Evolutionary conservation across 441 rosid genomes (phyloP).

Genomic region (Jatropha podagrica): DNA sequence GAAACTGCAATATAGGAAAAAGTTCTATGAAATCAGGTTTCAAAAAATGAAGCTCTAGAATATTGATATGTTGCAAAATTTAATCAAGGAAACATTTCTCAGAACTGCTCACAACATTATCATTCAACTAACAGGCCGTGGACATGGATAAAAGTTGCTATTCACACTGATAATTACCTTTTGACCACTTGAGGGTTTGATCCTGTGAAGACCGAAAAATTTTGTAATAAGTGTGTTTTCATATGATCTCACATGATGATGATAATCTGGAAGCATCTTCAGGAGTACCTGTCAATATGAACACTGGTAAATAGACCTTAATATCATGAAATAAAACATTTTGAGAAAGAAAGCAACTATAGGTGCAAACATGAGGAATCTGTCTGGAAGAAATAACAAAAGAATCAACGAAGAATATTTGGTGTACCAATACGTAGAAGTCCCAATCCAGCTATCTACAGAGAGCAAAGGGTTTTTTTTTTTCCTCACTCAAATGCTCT

Average conservation of each 20-base stretch:
- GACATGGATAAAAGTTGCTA: background rate
- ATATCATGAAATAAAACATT: constrained; percentile 7
- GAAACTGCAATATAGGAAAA: constrained; percentile 64
- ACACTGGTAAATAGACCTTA: constrained; percentile 25
- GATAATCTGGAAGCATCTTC: constrained; percentile 95
- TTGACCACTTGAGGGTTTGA: constrained; percentile 97
- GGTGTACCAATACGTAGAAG: background rate
- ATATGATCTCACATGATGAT: constrained; percentile 82
- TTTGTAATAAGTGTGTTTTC: constrained; percentile 96
- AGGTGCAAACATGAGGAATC: background rate
- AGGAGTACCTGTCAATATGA: constrained; percentile 69
- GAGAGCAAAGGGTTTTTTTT: background rate
- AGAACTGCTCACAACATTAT: background rate
- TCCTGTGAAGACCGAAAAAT: constrained; percentile 98
- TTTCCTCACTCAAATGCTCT: too few species aligned
- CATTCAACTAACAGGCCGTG: background rate
- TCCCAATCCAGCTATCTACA: background rate
- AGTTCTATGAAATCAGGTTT: constrained; percentile 26
- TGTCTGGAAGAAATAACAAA: background rate
- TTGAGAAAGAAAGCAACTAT: constrained; percentile 12
- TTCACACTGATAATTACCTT: constrained; percentile 48
- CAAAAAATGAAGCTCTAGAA: constrained; percentile 7
- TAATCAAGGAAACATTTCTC: background rate
- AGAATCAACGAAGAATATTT: background rate
- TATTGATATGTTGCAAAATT: background rate